Percentiles rank a stretch among this genome's conserved stretches.
phyloP scores from a whole-genome alignment of 768 basidiomycete species.

The Filobasidium wieringae region DNA sequence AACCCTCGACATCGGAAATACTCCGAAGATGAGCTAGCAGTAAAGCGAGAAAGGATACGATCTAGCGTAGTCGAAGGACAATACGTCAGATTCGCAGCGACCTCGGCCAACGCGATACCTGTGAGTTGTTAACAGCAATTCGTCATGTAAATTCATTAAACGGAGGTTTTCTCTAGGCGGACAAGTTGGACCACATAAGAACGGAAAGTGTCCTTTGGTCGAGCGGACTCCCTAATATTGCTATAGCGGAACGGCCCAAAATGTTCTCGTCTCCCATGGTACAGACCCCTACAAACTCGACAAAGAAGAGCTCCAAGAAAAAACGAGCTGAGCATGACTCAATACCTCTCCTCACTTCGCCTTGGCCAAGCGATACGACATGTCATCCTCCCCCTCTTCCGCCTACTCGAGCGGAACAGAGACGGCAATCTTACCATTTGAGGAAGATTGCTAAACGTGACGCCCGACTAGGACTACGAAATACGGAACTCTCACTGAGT shows the following conservation, averaged over 20 bases:
- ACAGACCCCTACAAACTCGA: neutral
- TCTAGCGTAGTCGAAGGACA: neutral
- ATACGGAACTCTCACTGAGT: neutral
- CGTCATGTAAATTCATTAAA: too few relatives aligned
- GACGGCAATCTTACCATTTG: neutral
- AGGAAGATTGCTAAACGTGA: neutral
- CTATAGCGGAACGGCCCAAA: neutral
- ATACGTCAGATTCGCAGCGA: neutral
- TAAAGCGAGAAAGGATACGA: neutral
- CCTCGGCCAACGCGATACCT: neutral
- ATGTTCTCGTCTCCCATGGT: neutral
- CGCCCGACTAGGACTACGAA: neutral
- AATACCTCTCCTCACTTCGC: neutral
- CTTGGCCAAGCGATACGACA: neutral
- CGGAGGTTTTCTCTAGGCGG: too few relatives aligned
- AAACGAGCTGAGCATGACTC: neutral
- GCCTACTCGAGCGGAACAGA: neutral
- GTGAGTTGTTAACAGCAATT: too few relatives aligned
- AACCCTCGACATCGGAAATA: constrained; percentile 10
- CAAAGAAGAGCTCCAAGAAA: neutral
- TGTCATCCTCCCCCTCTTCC: neutral
- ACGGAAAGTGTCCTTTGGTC: too few relatives aligned
- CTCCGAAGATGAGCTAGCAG: neutral
- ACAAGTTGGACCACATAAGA: too few relatives aligned
- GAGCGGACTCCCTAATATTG: neutral